Evolutionary conservation across 225 moss, liverwort and hornwort genomes (phyloP).

Genomic region (Physcomitrium patens): DNA sequence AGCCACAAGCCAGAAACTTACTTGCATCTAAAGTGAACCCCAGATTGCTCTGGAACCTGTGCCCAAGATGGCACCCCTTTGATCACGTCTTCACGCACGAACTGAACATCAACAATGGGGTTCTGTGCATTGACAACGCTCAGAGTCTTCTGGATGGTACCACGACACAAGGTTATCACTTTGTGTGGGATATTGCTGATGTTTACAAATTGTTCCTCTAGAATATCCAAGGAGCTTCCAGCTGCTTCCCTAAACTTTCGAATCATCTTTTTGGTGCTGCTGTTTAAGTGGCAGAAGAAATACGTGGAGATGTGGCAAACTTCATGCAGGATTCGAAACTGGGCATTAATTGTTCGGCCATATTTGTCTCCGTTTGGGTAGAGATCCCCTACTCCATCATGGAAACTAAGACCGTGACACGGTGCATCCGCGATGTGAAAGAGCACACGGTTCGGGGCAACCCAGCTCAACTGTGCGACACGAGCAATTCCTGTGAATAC

Average conservation of each 20-base stretch:
- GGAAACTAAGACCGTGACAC: conserved; percentile 75
- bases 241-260: conserved; percentile 55
- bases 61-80: conserved; percentile 39
- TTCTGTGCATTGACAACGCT: conserved; percentile 47
- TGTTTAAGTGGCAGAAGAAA: conserved; percentile 61
- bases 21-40: conserved; percentile 46
- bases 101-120: conserved; percentile 40
- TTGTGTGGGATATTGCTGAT: conserved; percentile 81
- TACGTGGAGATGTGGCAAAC: conserved; percentile 53
- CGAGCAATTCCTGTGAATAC: conserved; percentile 85
- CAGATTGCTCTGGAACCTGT: conserved; percentile 32
- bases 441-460: conserved; percentile 74
- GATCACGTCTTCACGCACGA: conserved; percentile 65
- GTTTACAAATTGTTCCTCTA: conserved; percentile 83
- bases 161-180: conserved; percentile 82
- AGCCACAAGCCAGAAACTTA: conserved; percentile 25
- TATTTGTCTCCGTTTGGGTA: conserved; percentile 40
- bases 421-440: conserved; percentile 96
- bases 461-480: conserved; percentile 76
- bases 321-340: conserved; percentile 45
- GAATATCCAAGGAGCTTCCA: conserved; percentile 59
- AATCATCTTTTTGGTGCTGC: conserved; percentile 70
- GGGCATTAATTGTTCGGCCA: conserved; percentile 41
- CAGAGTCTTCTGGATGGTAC: conserved; percentile 79
- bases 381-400: conserved; percentile 50